Base-by-base conservation (phyloP, 305 asterid genomes). In the Andrographis paniculata region DNA sequence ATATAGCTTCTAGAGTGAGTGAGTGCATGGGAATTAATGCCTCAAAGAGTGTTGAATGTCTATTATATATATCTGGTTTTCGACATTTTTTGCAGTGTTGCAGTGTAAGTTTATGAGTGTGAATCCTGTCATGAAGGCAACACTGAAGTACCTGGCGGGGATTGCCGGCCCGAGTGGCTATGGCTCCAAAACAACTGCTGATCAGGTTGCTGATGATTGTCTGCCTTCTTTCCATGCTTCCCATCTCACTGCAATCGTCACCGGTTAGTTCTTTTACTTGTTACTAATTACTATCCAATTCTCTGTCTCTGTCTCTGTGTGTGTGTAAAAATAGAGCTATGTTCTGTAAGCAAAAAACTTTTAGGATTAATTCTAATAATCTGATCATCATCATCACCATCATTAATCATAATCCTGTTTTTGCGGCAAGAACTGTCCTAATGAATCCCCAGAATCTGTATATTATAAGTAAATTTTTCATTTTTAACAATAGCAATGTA, bases 151-250 rank as follows among this genome's bases (percentile, higher is more conserved):
- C 73, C 67, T 88, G 57, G 88, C 89, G 6, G 97, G 97, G 10
- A 58, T 79, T 62, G 75, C 85, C 3, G 97, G 97, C 31, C 94
- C 87, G 0, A 88, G 84, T 56, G 97, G 97, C 36, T 81, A 71
- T 56, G 88, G 97, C 40, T 88, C 97, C 5, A 82, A 67, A 60
- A 73, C 97, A 13, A 79, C 89, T 12, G 95, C 97, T 15, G 74
- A 74, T 1, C 75, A 88, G 52, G 73, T 86, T 10, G 68, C 93
- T 56, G 42, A 53, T 16, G 69, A 74, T 58, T 75, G 64, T 51
- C 59, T 71, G 22, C 50, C 19, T 43, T 59, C 62, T 22, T 42
- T 54, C 40, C 55, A 64, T 12, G 9, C 71, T 19, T 23, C 58
- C 50, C 68, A 51, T 6, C 94, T 74, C 71, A 84, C 95, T 53